phyloP scores from a whole-genome alignment of 176 grass and related monocot species.

The Bothriochloa decipiens region DNA sequence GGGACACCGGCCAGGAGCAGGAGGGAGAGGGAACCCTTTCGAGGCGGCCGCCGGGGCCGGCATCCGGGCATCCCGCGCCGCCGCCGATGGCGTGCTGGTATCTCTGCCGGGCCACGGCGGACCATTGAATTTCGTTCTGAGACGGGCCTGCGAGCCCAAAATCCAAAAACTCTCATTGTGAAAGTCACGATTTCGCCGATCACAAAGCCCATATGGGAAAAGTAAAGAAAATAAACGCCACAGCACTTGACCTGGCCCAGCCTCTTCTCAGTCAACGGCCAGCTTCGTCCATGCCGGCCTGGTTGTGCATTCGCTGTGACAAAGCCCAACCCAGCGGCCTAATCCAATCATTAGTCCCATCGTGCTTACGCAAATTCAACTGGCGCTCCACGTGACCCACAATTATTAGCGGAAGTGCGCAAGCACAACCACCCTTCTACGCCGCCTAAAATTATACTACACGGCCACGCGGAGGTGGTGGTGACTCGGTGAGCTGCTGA shows the following conservation, averaged over 20 bases:
- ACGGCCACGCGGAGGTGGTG: background rate
- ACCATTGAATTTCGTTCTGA: background rate
- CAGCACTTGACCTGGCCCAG: background rate
- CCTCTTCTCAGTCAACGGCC: background rate
- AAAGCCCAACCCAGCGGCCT: background rate
- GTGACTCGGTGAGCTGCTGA: background rate
- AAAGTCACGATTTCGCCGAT: background rate
- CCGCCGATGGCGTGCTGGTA: background rate
- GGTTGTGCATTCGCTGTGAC: background rate
- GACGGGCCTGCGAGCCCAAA: background rate
- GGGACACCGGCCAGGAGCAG: background rate
- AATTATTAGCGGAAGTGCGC: conserved; percentile 16
- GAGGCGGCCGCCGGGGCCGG: background rate
- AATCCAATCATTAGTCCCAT: conserved; percentile 11
- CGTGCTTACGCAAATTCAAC: conserved; percentile 5
- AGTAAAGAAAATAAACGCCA: background rate
- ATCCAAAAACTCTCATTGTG: background rate
- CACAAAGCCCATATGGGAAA: background rate
- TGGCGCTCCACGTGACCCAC: background rate
- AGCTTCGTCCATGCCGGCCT: background rate
- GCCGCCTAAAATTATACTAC: background rate
- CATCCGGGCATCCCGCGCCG: too few relatives aligned
- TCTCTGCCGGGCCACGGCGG: background rate
- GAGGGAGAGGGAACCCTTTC: conserved; percentile 6
- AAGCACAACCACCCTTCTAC: background rate